These are phyloP conservation scores for Borovskyia barvae DNA, from an alignment of 208 protist genomes.

Conservation along the genomic window DNA sequence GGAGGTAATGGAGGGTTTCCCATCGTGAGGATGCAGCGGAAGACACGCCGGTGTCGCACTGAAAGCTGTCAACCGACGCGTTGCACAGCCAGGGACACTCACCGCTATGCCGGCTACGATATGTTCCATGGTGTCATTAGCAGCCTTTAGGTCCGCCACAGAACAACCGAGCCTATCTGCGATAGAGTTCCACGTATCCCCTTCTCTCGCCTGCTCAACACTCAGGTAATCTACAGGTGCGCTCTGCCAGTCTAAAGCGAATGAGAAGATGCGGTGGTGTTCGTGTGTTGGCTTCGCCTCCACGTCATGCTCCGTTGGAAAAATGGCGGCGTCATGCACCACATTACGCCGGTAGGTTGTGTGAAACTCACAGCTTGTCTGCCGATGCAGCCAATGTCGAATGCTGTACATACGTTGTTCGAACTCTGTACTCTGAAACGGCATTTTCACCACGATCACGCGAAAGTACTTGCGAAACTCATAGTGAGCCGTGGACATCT, in stretches of 20 bases:
- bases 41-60: slow-evolving; percentile 41
- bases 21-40: slow-evolving; percentile 30
- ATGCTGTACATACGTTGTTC: slow-evolving; percentile 89
- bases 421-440: slow-evolving; percentile 89
- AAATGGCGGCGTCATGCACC: slow-evolving; percentile 78
- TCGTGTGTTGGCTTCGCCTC: slow-evolving; percentile 59
- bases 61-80: slow-evolving; percentile 54
- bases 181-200: slow-evolving; percentile 65
- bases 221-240: slow-evolving; percentile 59
- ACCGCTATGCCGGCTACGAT: slow-evolving; percentile 42
- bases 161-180: slow-evolving; percentile 56
- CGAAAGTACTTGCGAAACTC: slow-evolving; percentile 90
- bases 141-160: slow-evolving; percentile 37
- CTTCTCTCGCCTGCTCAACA: slow-evolving; percentile 40
- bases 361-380: slow-evolving; percentile 87
- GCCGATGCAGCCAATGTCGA: slow-evolving; percentile 86
- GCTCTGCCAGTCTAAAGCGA: slow-evolving; percentile 88
- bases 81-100: slow-evolving; percentile 47
- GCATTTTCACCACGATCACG: slow-evolving; percentile 81
- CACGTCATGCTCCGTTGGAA: slow-evolving; percentile 80
- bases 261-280: slow-evolving; percentile 90
- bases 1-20: slow-evolving; percentile 19
- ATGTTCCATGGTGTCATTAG: slow-evolving; percentile 40
- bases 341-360: slow-evolving; percentile 79
- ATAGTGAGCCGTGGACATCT: slow-evolving; percentile 90